phyloP scores from a whole-genome alignment of 2,329 filamentous ascomycete species.

The Pyrenophora teres region DNA sequence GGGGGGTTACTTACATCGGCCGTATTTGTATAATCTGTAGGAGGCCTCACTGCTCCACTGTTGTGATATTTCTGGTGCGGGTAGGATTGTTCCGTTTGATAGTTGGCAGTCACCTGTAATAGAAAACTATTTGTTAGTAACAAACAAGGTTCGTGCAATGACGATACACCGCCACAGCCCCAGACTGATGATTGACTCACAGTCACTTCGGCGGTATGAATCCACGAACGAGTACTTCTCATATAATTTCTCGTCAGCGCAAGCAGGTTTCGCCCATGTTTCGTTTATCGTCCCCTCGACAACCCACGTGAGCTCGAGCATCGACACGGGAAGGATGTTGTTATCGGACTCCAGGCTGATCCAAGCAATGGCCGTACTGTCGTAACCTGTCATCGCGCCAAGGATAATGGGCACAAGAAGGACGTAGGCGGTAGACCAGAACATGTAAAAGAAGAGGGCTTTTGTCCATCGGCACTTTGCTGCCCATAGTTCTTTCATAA shows the following conservation, averaged over 20 bases:
- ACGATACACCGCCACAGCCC: too few relatives aligned
- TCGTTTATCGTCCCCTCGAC: slow-evolving; percentile 16
- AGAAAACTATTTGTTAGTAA: neutral
- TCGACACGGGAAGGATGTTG: slow-evolving; percentile 34
- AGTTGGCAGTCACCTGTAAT: slow-evolving; percentile 27
- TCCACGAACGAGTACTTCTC: neutral
- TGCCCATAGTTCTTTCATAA: slow-evolving; percentile 33
- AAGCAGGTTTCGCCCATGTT: slow-evolving; percentile 18
- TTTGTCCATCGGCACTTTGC: slow-evolving; percentile 28
- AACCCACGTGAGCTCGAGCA: slow-evolving; percentile 9
- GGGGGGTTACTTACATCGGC: neutral
- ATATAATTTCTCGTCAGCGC: neutral
- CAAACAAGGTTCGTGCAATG: too few relatives aligned
- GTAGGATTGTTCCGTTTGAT: slow-evolving; percentile 25
- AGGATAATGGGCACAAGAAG: slow-evolving; percentile 40
- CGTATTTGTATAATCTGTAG: too few relatives aligned
- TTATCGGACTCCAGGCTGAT: slow-evolving; percentile 29
- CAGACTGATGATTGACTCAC: neutral
- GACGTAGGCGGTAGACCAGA: slow-evolving; percentile 38
- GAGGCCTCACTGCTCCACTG: too few relatives aligned
- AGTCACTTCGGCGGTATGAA: neutral
- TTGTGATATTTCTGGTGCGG: neutral
- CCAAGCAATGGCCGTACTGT: slow-evolving; percentile 34
- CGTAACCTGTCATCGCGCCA: slow-evolving; percentile 47
- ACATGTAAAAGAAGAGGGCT: slow-evolving; percentile 37